These are phyloP conservation scores for Ochromonas danica DNA, from an alignment of 108 stramenopile species.

Conservation along the genomic window DNA sequence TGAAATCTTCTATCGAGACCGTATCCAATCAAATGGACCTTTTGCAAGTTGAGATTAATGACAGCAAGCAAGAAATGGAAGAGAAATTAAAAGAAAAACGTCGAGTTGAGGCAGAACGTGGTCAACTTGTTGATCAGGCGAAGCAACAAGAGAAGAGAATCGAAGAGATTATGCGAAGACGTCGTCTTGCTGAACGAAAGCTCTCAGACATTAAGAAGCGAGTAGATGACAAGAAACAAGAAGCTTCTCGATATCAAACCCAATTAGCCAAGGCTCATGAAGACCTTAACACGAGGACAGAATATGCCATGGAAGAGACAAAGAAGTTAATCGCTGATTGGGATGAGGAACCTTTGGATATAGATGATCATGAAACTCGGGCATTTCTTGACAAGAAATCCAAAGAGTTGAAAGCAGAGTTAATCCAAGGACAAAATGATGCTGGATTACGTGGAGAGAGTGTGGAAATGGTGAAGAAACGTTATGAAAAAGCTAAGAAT, in stretches of 20 bases:
- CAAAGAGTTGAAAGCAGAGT: not conserved
- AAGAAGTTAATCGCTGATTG: not conserved
- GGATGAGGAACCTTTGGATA: constrained; percentile 9
- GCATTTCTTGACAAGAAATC: not conserved
- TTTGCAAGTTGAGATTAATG: not conserved
- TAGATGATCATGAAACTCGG: not conserved
- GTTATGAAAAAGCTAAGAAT: not conserved
- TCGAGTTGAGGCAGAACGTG: not conserved
- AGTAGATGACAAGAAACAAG: too few relatives aligned
- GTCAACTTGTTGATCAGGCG: not conserved
- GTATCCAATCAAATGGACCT: not conserved
- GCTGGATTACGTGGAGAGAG: not conserved
- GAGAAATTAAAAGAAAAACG: not conserved
- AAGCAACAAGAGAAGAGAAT: not conserved
- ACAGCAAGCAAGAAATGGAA: not conserved
- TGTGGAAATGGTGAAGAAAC: not conserved
- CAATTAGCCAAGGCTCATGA: too few relatives aligned
- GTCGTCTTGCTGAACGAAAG: too few relatives aligned
- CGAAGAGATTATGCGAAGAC: not conserved
- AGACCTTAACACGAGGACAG: too few relatives aligned
- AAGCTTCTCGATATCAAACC: too few relatives aligned
- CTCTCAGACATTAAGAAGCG: too few relatives aligned
- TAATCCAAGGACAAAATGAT: not conserved
- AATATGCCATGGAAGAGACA: not conserved
- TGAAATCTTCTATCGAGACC: not conserved